Conservation (phyloP, 2,329 filamentous ascomycete species). For the Chaetomium sp. region DNA sequence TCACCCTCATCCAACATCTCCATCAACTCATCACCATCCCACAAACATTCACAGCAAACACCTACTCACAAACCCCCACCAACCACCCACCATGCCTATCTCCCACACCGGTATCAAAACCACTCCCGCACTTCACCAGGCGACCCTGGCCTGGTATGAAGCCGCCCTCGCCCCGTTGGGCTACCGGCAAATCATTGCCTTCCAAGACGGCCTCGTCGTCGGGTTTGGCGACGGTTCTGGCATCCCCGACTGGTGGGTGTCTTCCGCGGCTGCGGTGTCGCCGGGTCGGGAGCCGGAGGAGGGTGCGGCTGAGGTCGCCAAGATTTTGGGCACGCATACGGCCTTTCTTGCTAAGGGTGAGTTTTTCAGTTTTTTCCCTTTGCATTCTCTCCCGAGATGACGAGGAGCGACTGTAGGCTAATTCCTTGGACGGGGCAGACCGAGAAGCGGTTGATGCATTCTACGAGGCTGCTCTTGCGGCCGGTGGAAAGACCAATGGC, state of each 20-base stretch:
- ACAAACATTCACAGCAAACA: background rate
- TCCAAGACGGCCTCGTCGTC: constrained; percentile 24
- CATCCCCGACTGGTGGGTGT: constrained; percentile 30
- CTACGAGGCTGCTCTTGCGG: constrained; percentile 36
- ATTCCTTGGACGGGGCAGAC: constrained; percentile 24
- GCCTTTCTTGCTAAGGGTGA: constrained; percentile 30
- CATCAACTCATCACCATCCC: background rate
- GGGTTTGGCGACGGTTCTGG: constrained; percentile 24
- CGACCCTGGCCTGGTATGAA: constrained; percentile 30
- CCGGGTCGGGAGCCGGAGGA: background rate
- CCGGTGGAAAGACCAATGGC: constrained; percentile 44
- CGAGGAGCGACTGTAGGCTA: background rate
- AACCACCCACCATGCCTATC: constrained; percentile 28
- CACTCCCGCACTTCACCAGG: constrained; percentile 25
- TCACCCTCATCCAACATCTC: background rate
- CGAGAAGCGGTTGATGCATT: constrained; percentile 39
- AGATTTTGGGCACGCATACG: constrained; percentile 22
- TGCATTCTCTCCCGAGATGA: background rate
- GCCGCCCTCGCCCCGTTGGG: constrained; percentile 32
- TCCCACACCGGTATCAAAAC: constrained; percentile 31
- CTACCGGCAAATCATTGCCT: constrained; percentile 28
- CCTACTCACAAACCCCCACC: background rate
- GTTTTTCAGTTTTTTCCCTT: constrained; percentile 3
- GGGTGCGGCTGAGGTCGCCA: constrained; percentile 6
- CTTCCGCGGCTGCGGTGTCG: background rate